phyloP scores from a whole-genome alignment of 352 stramenopile genomes.

The Phytophthora pisi region DNA sequence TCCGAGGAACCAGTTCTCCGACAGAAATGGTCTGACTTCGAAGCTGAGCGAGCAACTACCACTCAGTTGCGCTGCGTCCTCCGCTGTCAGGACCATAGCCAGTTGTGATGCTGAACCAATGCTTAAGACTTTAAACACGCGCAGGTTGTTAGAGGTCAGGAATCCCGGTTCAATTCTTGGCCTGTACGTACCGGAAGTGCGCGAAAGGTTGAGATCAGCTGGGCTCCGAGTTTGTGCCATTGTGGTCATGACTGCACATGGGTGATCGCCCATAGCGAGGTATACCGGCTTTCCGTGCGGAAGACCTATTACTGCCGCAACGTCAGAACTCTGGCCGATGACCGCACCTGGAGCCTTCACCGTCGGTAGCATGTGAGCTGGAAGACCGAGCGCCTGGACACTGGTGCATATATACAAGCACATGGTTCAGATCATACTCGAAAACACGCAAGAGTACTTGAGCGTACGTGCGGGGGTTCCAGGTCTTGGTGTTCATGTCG shows the following conservation, averaged over 20 bases:
- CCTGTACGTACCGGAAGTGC: conserved; percentile 30
- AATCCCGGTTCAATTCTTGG: background rate
- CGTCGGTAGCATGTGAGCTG: conserved; percentile 47
- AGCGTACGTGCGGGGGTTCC: conserved; percentile 48
- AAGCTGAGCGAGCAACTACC: conserved; percentile 46
- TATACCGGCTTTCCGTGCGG: conserved; percentile 41
- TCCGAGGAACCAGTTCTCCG: conserved; percentile 47
- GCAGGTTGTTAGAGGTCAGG: conserved; percentile 3
- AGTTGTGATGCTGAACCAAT: conserved; percentile 76
- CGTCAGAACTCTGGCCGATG: conserved; percentile 38
- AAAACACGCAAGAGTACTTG: background rate
- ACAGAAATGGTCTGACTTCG: conserved; percentile 69
- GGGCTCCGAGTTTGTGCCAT: conserved; percentile 33
- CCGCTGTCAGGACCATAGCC: conserved; percentile 56
- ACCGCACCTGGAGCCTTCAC: conserved; percentile 50
- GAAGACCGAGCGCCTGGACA: conserved; percentile 56
- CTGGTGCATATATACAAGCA: conserved; percentile 22
- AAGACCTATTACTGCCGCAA: conserved; percentile 33
- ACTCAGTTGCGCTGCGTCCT: conserved; percentile 30
- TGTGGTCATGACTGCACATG: conserved; percentile 59
- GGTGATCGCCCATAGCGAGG: conserved; percentile 74
- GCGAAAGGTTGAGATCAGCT: conserved; percentile 33
- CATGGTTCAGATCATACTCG: background rate
- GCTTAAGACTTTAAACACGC: conserved; percentile 55
- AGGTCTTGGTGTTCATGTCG: conserved; percentile 43